Conservation (phyloP, 805 yeast genomes). For the Candida sanyiensis region DNA sequence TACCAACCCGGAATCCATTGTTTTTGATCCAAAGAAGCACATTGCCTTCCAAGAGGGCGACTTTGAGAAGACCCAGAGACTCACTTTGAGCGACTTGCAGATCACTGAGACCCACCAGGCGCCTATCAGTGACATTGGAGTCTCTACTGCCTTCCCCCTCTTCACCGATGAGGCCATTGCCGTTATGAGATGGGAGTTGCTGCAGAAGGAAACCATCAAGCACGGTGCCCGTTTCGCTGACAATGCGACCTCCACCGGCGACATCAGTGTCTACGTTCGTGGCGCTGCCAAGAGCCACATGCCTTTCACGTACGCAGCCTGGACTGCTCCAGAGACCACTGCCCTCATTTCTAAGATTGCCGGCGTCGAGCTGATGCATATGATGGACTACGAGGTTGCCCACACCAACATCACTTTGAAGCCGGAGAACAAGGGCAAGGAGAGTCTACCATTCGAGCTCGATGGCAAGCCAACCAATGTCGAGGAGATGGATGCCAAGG, state of each 20-base stretch:
- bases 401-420: conserved; percentile 47
- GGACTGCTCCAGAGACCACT: conserved; percentile 54
- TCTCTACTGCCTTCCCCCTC: conserved; percentile 53
- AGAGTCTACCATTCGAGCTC: no score
- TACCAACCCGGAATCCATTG: conserved; percentile 18
- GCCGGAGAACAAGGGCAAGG: conserved; percentile 12
- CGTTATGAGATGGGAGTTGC: conserved; percentile 51
- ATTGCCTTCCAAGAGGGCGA: conserved; percentile 33
- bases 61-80: conserved; percentile 31
- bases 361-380: conserved; percentile 25
- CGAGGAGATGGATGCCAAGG: conserved; percentile 11
- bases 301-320: conserved; percentile 50
- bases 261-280: conserved; percentile 43
- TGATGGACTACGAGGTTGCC: conserved; percentile 48
- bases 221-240: conserved; percentile 39
- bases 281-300: conserved; percentile 43
- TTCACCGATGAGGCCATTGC: conserved; percentile 56
- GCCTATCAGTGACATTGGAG: conserved; percentile 52
- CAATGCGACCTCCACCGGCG: conserved; percentile 36
- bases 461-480: conserved; percentile 5
- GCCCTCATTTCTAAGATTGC: conserved; percentile 53
- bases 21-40: conserved; percentile 36
- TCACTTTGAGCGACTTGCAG: conserved; percentile 47
- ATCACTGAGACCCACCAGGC: conserved; percentile 30
- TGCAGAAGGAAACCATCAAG: conserved; percentile 40